Conservation (phyloP, 805 yeast genomes). For the Candida awuae region DNA sequence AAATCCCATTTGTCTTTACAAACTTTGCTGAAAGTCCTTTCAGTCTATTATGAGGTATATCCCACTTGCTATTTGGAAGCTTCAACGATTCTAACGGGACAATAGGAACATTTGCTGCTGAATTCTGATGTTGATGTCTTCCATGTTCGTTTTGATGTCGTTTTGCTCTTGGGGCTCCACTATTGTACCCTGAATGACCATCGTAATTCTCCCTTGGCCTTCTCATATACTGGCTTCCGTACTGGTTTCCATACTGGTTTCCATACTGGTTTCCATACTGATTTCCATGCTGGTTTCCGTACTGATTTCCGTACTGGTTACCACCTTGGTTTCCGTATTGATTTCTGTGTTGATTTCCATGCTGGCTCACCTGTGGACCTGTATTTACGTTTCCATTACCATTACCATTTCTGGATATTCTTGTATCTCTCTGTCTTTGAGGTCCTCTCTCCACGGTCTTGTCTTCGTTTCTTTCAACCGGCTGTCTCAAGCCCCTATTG, state of each 20-base stretch:
- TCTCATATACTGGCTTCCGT: neutral
- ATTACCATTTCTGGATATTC: no score
- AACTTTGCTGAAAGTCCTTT: slow-evolving; percentile 66
- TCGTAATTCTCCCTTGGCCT: neutral
- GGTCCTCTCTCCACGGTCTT: slow-evolving; percentile 2
- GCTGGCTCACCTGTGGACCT: no score
- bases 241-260: no score
- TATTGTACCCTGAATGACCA: neutral
- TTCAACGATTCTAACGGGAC: slow-evolving; percentile 40
- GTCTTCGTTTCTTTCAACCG: neutral
- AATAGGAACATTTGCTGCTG: neutral
- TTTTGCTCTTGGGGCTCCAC: neutral
- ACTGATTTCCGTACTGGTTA: no score
- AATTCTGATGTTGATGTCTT: neutral
- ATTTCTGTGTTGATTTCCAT: no score
- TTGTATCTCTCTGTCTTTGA: slow-evolving; percentile 1
- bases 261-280: no score
- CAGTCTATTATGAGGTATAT: slow-evolving; percentile 57
- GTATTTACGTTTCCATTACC: no score
- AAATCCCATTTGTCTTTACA: slow-evolving; percentile 73
- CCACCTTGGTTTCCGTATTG: no score
- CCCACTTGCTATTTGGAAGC: slow-evolving; percentile 56
- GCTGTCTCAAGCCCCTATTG: no score
- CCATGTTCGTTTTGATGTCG: neutral
- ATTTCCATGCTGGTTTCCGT: no score